A percentile compares a stretch with the other conserved stretches of the same genome.
These are phyloP conservation scores for Globisporangium spinosum DNA, from an alignment of 352 stramenopile species.

Conservation along the genomic window DNA sequence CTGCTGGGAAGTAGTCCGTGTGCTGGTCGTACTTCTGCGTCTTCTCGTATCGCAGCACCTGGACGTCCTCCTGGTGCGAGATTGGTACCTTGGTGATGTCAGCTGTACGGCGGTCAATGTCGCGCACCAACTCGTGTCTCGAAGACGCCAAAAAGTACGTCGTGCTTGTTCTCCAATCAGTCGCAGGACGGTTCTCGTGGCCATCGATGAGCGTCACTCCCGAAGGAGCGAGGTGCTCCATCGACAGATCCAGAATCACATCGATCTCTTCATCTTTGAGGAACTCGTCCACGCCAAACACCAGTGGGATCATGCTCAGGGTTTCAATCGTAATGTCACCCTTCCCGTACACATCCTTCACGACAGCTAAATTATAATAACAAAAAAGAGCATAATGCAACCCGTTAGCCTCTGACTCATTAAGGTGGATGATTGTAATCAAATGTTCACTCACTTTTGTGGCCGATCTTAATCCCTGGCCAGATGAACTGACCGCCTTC, in stretches of 20 bases:
- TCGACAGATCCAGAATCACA: slow-evolving; percentile 61
- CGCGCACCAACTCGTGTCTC: slow-evolving; percentile 32
- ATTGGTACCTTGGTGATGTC: slow-evolving; percentile 62
- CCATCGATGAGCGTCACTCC: slow-evolving; percentile 58
- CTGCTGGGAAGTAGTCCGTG: slow-evolving; percentile 52
- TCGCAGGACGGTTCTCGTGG: slow-evolving; percentile 56
- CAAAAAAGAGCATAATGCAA: neutral
- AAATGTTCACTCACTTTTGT: slow-evolving; percentile 42
- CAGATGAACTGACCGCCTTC: slow-evolving; percentile 77
- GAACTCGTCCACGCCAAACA: slow-evolving; percentile 74
- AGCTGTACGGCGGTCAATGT: slow-evolving; percentile 59
- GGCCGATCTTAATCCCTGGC: slow-evolving; percentile 57
- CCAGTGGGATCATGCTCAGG: slow-evolving; percentile 57
- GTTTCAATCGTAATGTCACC: slow-evolving; percentile 56
- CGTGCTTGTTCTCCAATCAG: slow-evolving; percentile 74
- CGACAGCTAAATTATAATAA: slow-evolving; percentile 23
- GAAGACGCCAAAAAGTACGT: slow-evolving; percentile 69
- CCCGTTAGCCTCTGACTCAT: neutral
- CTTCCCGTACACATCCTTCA: slow-evolving; percentile 39
- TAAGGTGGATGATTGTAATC: neutral
- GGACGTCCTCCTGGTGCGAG: slow-evolving; percentile 59
- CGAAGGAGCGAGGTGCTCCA: slow-evolving; percentile 57
- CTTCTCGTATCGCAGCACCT: slow-evolving; percentile 66
- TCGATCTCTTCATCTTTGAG: slow-evolving; percentile 75
- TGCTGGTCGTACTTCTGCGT: slow-evolving; percentile 81